Evolutionary conservation across 2,329 filamentous ascomycete species (phyloP), one percentile per base, ranked within the genome.

Genomic region (Fusarium austroafricanum): DNA sequence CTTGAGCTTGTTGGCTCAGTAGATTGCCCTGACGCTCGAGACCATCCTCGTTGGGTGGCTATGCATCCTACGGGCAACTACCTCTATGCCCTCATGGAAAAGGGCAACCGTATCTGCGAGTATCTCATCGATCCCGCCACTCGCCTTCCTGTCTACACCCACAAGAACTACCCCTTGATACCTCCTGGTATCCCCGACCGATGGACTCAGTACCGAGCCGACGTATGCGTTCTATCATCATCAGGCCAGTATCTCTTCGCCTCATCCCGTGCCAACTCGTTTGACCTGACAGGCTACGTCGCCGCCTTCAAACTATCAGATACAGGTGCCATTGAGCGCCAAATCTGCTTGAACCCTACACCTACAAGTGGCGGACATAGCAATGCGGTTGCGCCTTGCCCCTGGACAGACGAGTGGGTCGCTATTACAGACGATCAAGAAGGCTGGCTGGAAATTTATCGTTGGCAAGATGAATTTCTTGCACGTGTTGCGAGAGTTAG

Each of bases 21-120:
- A 33, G 87, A 91, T 65, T 92, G 92, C 28, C 92, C 92, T 0
- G 84, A 85, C 44, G 80, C 86, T 4, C 84, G 85, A 63, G 93
- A 97, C 78, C 93, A 96, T 77, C 93, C 93, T 17, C 88, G 93
- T 74, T 97, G 93, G 93, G 92, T 96, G 15, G 92, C 92, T 71
- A 90, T 96, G 76, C 92, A 95, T 77, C 90, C 90, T 4, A 87
- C 87, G 2, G 92, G 92, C 20, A 86, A 89, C 59, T 94, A 93
- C 78, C 84, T 97, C 57, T 97, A 96, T 80, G 92, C 87, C 10
- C 84, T 97, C 71, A 96, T 96, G 92, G 93, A 97, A 80, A 90
- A 90, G n/a, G 92, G 93, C 55, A 97, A 97, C 81, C 84, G 90
- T 51, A 81, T 97, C 57, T 93, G 89, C 77, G 91, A 94, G 73